Evolutionary conservation across 1,284 basidiomycete genomes (phyloP).

Genomic region (Leccinum huronense): DNA sequence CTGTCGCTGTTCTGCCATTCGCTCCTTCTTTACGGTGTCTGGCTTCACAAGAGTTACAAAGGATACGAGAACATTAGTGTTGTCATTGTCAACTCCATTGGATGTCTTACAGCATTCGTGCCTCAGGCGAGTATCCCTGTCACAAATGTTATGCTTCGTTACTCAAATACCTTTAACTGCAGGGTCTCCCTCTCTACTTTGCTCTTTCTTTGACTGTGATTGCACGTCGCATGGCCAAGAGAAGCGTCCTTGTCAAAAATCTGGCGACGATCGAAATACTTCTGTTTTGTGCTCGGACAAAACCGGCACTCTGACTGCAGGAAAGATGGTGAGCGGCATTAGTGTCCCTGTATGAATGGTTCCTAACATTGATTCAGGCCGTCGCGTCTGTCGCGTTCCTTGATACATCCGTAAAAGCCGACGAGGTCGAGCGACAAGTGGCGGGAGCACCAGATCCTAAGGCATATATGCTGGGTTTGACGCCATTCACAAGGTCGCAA

Average conservation of each 20-base stretch:
- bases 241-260: constrained; percentile 57
- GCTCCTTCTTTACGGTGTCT: constrained; percentile 45
- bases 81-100: constrained; percentile 48
- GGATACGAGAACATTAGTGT: constrained; percentile 40
- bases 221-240: constrained; percentile 48
- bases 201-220: constrained; percentile 52
- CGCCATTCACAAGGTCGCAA: constrained; percentile 46
- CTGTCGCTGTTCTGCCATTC: constrained; percentile 41
- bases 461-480: constrained; percentile 24
- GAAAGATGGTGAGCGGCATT: constrained; percentile 36
- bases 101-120: constrained; percentile 50
- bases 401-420: constrained; percentile 34
- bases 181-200: constrained; percentile 50
- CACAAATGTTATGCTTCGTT: neutral
- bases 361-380: constrained; percentile 25
- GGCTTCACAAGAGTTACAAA: constrained; percentile 40
- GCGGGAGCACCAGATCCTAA: constrained; percentile 12
- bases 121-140: constrained; percentile 38
- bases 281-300: constrained; percentile 60
- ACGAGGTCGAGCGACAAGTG: constrained; percentile 33
- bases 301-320: constrained; percentile 47
- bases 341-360: neutral
- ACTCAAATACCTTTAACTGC: neutral
- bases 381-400: constrained; percentile 46
- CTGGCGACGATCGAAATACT: constrained; percentile 59